A percentile compares a stretch with the other conserved stretches of the same genome.
Evolutionary conservation across 2,329 filamentous ascomycete species (phyloP).

Genomic region (Balansia obtecta): DNA sequence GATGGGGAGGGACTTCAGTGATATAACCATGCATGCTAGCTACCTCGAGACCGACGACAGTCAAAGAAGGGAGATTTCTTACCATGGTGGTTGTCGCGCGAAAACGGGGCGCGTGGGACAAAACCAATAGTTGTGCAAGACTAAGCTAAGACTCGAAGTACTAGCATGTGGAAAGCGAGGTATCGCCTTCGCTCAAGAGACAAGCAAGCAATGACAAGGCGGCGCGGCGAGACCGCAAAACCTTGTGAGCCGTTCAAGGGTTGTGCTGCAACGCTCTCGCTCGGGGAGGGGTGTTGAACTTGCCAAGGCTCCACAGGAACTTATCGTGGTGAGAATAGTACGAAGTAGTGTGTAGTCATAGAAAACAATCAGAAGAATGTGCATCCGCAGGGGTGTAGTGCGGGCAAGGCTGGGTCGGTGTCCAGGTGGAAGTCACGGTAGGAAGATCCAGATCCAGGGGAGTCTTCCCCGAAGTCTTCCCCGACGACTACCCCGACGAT

Average conservation of each 20-base stretch:
- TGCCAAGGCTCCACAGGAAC: conserved; percentile 23
- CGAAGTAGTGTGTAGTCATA: background rate
- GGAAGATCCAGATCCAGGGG: conserved; percentile 9
- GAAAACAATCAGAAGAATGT: conserved; percentile 4
- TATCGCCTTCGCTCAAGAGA: conserved; percentile 23
- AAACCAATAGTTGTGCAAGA: conserved; percentile 15
- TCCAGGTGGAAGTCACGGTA: conserved; percentile 5
- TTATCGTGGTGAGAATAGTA: conserved; percentile 17
- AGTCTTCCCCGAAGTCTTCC: conserved; percentile 1
- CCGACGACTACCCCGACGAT: background rate
- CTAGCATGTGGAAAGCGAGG: conserved; percentile 22
- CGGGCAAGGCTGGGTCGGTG: conserved; percentile 1
- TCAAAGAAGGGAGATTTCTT: conserved; percentile 25
- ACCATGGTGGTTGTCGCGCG: conserved; percentile 33
- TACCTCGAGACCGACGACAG: conserved; percentile 24
- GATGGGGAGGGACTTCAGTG: conserved; percentile 22
- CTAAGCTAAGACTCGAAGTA: conserved; percentile 22
- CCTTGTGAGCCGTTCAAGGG: conserved; percentile 7
- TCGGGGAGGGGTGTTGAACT: conserved; percentile 17
- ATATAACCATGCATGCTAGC: conserved; percentile 34
- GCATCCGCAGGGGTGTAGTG: conserved; percentile 8
- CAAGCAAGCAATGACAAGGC: conserved; percentile 18
- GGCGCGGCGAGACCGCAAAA: conserved; percentile 10
- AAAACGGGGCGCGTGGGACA: conserved; percentile 26
- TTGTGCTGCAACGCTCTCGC: conserved; percentile 12